A percentile compares a stretch with the other conserved stretches of the same genome.
These are phyloP conservation scores for Neurospora sp. DNA, from an alignment of 495 filamentous ascomycete genomes.

Conservation along the genomic window DNA sequence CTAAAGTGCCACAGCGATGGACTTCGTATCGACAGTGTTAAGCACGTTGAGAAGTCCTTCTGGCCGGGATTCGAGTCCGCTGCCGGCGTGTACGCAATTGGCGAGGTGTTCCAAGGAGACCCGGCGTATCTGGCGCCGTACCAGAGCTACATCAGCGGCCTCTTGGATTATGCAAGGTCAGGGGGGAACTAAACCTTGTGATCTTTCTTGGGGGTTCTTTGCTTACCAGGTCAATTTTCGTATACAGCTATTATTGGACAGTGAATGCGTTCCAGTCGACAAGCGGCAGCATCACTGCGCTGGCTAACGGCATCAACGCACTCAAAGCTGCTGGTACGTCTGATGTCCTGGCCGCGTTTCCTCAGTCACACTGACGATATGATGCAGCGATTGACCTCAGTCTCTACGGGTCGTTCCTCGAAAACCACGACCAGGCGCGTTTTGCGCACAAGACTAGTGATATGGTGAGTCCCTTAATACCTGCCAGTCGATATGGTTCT, in stretches of 20 bases:
- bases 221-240: background rate
- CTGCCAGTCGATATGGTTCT: too few relatives aligned
- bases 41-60: conserved; percentile 62
- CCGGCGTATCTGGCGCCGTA: conserved; percentile 52
- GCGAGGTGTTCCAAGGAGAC: conserved; percentile 60
- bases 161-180: conserved; percentile 62
- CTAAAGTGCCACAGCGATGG: conserved; percentile 40
- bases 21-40: conserved; percentile 65
- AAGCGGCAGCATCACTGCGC: conserved; percentile 44
- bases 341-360: background rate
- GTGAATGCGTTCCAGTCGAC: conserved; percentile 51
- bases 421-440: conserved; percentile 70
- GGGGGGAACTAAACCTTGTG: background rate
- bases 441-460: conserved; percentile 51
- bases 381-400: conserved; percentile 46
- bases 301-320: conserved; percentile 49
- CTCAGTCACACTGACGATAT: background rate
- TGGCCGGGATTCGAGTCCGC: conserved; percentile 53
- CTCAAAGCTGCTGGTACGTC: conserved; percentile 30
- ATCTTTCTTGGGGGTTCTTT: background rate
- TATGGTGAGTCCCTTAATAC: conserved; percentile 13
- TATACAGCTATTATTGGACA: conserved; percentile 45
- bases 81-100: conserved; percentile 60
- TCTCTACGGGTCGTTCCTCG: conserved; percentile 61
- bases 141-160: conserved; percentile 49